Base-by-base conservation (phyloP, 2,329 filamentous ascomycete species). In the Orbilia blumenaviensis region DNA sequence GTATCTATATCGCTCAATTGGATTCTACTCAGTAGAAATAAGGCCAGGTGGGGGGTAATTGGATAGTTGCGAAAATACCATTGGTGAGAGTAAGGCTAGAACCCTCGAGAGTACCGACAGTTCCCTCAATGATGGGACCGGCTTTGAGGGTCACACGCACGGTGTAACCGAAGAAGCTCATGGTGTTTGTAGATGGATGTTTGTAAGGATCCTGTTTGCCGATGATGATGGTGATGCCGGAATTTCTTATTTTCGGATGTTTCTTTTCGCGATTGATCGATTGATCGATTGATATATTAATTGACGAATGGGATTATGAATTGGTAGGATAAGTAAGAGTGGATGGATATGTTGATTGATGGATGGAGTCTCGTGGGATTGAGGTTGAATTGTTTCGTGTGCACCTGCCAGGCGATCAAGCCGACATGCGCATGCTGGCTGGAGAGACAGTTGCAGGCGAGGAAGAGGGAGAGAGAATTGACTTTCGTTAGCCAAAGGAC, bases 91-190 rank as follows among this genome's bases (percentile, higher is more conserved):
- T 89, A 78, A 96, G 84, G 76, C 89, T 90, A 81, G 88, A 87
- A 25, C 90, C 89, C 77, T 90, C 86, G 64, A 94, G 89, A 79
- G 89, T 86, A 75, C 88, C 87, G 36, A 96, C 91, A 21, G 88
- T 88, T 61, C 92, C 92, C 76, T 89, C 88, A 58, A 94, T 84
- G 44, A 87, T 88, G 75, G 88, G 88, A 1, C 87, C 86, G 62
- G 91, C 90, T 80, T 87, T 88, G 78, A 95, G 86, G 36, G 90
- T 90, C 80, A 95, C 89, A 75, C 89, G 84, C 83, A 95, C 92
- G 75, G 90, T 89, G 82, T 92, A 87, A 77, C 92, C 92, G 80
- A 92, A 89, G 82, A 94, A 93, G 36, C 29, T 58, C 23, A 32
- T 32, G 16, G 27, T 34, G n/a, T 5, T 3, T 23, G 1, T 44